Conservation (phyloP, 2,329 filamentous ascomycete genomes). For the Escovopsis sp. region DNA sequence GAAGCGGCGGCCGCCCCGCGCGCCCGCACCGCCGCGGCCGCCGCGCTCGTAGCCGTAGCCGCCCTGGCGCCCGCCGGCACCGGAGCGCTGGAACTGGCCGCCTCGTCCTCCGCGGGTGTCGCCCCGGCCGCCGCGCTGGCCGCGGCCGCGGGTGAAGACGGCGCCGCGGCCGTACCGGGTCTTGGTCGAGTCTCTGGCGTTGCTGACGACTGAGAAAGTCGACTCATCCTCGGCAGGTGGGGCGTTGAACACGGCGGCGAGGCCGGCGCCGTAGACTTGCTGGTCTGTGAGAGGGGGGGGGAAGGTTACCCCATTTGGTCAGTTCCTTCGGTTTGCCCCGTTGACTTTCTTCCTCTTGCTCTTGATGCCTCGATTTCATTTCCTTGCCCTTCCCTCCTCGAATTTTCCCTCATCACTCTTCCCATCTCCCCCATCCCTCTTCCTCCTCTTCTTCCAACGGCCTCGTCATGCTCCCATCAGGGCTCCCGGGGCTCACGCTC, state of each 20-base stretch:
- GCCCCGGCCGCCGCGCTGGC: conserved; percentile 56
- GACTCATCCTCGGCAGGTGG: conserved; percentile 91
- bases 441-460: too few relatives aligned
- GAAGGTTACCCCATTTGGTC: too few relatives aligned
- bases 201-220: conserved; percentile 95
- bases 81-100: conserved; percentile 53
- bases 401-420: too few relatives aligned
- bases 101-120: conserved; percentile 43
- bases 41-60: conserved; percentile 52
- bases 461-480: too few relatives aligned
- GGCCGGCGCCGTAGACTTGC: conserved; percentile 88
- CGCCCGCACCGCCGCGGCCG: conserved; percentile 49
- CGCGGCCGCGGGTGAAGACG: conserved; percentile 77
- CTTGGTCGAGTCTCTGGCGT: conserved; percentile 74
- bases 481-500: too few relatives aligned
- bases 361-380: too few relatives aligned
- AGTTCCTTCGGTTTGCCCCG: too few relatives aligned
- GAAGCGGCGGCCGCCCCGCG: conserved; percentile 69
- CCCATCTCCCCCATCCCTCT: too few relatives aligned
- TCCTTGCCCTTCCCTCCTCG: too few relatives aligned
- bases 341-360: too few relatives aligned
- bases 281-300: too few relatives aligned
- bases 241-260: conserved; percentile 74
- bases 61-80: conserved; percentile 51
- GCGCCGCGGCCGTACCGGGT: conserved; percentile 79